Evolutionary conservation across 306 rosid genomes (phyloP), one percentile per base, ranked within the genome.

Genomic region (Gynostemma pentaphyllum): DNA sequence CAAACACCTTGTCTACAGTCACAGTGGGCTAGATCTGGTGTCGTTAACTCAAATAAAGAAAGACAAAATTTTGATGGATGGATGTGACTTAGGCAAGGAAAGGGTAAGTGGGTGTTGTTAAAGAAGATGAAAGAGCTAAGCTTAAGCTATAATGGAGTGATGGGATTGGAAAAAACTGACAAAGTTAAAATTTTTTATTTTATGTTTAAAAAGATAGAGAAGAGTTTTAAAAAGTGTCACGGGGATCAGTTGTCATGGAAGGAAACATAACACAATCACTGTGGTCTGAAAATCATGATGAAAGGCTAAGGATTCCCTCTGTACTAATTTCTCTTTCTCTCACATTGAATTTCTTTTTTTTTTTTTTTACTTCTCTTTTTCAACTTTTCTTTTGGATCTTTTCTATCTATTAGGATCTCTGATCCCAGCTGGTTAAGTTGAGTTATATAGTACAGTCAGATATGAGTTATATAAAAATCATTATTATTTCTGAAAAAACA

Each of bases 151-250:
- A 6, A 39, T 42, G n/a, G 10, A 30, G 9, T 7, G 45, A 23
- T 18, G 18, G 32, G 32, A 60, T 27, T 15, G 7, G 13, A 15
- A 7, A 47, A 45, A 47, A 11, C 3, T 4, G 15, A 47, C n/a
- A n/a, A n/a, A n/a, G n/a, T n/a, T n/a, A n/a, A n/a, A n/a, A n/a
- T n/a, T n/a, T n/a, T n/a, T n/a, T n/a, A n/a, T n/a, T n/a, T n/a
- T n/a, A n/a, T 23, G 4, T 45, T 37, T 46, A n/a, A 27, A 48
- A 19, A 64, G 57, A 21, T 34, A n/a, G n/a, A n/a, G n/a, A n/a
- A n/a, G n/a, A n/a, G n/a, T n/a, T 15, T 30, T 64, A 64, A 46
- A 64, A 46, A 46, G 57, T 30, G 57, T 29, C 69, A 64, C 69
- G 69, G 69, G 69, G 9, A 46, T 45, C 13, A 46, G 12, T 36